Evolutionary conservation across 2,329 filamentous ascomycete species (phyloP), one percentile per base, ranked within the genome.

Genomic region (Neonectria magnoliae): DNA sequence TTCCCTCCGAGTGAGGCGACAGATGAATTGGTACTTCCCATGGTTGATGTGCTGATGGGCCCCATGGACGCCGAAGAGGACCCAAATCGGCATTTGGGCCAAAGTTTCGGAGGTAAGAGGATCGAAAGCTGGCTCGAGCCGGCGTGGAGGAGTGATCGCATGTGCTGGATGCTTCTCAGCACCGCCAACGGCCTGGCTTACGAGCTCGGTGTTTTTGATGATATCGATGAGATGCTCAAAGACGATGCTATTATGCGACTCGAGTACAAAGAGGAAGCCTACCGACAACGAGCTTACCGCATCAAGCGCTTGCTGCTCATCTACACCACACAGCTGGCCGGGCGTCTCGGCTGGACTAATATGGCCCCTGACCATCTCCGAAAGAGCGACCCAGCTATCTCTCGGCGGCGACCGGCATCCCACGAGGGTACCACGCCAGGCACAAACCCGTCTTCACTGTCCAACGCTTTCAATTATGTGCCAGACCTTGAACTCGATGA

Each of bases 91-190:
- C 75, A 73, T 4, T 63, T 77, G 4, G 79, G 78, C 4, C 86
- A 86, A 31, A 88, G 88, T n/a, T 87, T 93, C 20, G 93, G 93
- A 48, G 93, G 93, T 10, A 91, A 92, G 77, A 85, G 94, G 29
- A 96, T 98, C 68, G 94, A 97, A 76, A 95, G 93, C 77, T 98
- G 96, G 93, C 88, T 98, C 4, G 96, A 99, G 78, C 96, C 96
- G 2, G 95, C 93, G 9, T 98, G 95, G 93, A 87, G 95, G 72
- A 93, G 91, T 68, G 95, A 98, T 75, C 91, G 94, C 59, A 97
- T 98, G 93, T 97, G 93, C 76, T 98, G 95, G 95, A 98, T 98
- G 93, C 83, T 98, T 14, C 85, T 98, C 31, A 97, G 93, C 75
- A 97, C 94, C 41, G 94, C 93, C 14, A 92, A 95, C 83, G 92